Evolutionary conservation across 306 rosid species (phyloP), one percentile per base, ranked within the genome.

Genomic region (Casuarina equisetifolia): DNA sequence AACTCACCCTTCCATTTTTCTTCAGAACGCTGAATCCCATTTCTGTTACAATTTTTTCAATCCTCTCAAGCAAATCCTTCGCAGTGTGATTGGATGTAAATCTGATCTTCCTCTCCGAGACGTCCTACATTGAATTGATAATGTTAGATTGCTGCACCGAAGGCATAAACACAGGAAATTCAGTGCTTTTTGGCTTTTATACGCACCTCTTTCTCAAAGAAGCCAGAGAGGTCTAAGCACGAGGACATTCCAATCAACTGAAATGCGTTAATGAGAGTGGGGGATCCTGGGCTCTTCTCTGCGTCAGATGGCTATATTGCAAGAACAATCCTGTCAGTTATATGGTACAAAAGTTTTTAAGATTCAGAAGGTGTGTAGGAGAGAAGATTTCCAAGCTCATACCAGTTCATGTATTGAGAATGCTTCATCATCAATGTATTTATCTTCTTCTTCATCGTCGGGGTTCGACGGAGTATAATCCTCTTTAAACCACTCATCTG

Each of bases 201-300:
- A 46, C 89, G 83, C 82, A 92, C 98, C 97, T 95, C 98, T 80
- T 85, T 85, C 89, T 95, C 98, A 77, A 95, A 95, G 81, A 95
- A 87, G 62, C 97, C 97, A 25, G 98, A 95, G 84, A 95, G 98
- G 86, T 95, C 98, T 42, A 95, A 78, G 85, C 88, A 83, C 0
- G 96, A 88, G 43, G 97, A 95, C 98, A 95, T 95, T 76, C 98
- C 97, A 73, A 95, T 95, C 72, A 95, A 83, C 80, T 95, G 90
- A 82, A 95, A 95, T 70, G 98, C 98, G 75, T 95, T 95, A 63
- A 95, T 92, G 43, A 83, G 87, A 38, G 85, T 61, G 1, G 95
- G 88, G 1, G 91, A 85, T 35, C 82, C 79, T 45, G 86, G 85
- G 84, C 78, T 86, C 77, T 61, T 85, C 36, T 78, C 89, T 53